A percentile compares a stretch with the other conserved stretches of the same genome.
Evolutionary conservation across 768 basidiomycete genomes (phyloP).

Genomic region (Scleroderma citrinum): DNA sequence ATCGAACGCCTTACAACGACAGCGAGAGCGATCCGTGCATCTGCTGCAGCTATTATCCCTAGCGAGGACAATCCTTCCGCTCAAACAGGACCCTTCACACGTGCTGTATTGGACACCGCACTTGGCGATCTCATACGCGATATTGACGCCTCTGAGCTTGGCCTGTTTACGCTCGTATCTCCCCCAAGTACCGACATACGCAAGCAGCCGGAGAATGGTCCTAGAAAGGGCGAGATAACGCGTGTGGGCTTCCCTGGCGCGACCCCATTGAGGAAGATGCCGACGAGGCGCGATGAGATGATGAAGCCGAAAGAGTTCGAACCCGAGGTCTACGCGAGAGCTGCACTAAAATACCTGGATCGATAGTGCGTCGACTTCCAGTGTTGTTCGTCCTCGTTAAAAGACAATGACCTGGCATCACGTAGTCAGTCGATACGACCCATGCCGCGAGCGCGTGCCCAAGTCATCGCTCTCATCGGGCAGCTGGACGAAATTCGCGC

Average conservation of each 20-base stretch:
- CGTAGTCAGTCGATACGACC: slow-evolving; percentile 40
- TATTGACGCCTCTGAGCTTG: slow-evolving; percentile 70
- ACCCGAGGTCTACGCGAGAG: slow-evolving; percentile 71
- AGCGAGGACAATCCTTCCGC: slow-evolving; percentile 13
- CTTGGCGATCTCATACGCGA: slow-evolving; percentile 79
- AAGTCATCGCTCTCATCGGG: slow-evolving; percentile 33
- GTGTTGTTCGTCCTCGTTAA: background rate
- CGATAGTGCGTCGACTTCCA: slow-evolving; percentile 54
- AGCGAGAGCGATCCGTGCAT: slow-evolving; percentile 45
- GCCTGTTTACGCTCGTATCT: slow-evolving; percentile 60
- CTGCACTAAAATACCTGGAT: slow-evolving; percentile 71
- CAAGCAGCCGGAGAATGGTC: slow-evolving; percentile 20
- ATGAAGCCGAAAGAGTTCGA: slow-evolving; percentile 41
- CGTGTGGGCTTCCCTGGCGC: slow-evolving; percentile 66
- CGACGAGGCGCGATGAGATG: slow-evolving; percentile 33
- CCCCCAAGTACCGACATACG: slow-evolving; percentile 28
- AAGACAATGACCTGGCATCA: slow-evolving; percentile 31
- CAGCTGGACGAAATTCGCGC: slow-evolving; percentile 33
- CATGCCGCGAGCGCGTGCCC: slow-evolving; percentile 45
- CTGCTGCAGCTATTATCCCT: slow-evolving; percentile 32
- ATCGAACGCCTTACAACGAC: slow-evolving; percentile 58
- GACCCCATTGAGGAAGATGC: slow-evolving; percentile 55
- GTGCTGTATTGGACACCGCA: slow-evolving; percentile 54
- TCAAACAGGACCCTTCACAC: slow-evolving; percentile 42
- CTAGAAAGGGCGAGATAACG: slow-evolving; percentile 40